Base-by-base conservation (phyloP, 805 yeast genomes). In the Phaffomyces opuntiae region DNA sequence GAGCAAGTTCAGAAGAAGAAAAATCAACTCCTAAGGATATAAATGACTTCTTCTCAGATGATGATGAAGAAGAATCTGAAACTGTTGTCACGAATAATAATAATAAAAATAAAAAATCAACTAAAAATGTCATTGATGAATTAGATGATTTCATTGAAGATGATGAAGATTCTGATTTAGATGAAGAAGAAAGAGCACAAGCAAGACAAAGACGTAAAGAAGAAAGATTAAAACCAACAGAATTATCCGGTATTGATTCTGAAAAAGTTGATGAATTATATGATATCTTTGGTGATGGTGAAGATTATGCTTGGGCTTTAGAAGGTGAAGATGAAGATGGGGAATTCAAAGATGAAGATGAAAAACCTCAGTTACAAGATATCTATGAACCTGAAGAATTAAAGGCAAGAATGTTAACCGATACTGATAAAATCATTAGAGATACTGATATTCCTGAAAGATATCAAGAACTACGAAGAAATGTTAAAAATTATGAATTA, bases 111-210 rank as follows among this genome's bases (percentile, higher is more conserved):
- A 45, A 50, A 29, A 46, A 65, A 11, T 29, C 31, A 54, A 38
- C 65, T 56, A 19, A 73, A 63, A 31, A 68, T 50, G 33, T 66
- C 64, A 65, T 80, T 53, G 96, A 89, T 60, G 98, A 93, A 64
- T 80, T 91, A 56, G 99, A 89, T 62, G 99, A 90, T 61, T 93
- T 93, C 67, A 93, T 93, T 55, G 99, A 91, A 66, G 97, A 91
- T 50, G 99, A 93, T 65, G 97, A 90, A 63, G 84, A 85, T 59
- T 87, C 95, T 9, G 97, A 88, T 55, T 96, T 89, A 59, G 89
- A 83, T 51, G 84, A 78, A 44, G 77, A 71, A 49, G 80, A 74
- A 47, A 75, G 74, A 54, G 75, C 67, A 45, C 73, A 73, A 21
- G 73, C 73, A 35, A 68, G 73, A 44, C 61, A 64, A 48, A 65